Percentiles rank a stretch among this genome's conserved stretches.
phyloP scores from a whole-genome alignment of 768 basidiomycete species.

The Floccularia luteovirens region DNA sequence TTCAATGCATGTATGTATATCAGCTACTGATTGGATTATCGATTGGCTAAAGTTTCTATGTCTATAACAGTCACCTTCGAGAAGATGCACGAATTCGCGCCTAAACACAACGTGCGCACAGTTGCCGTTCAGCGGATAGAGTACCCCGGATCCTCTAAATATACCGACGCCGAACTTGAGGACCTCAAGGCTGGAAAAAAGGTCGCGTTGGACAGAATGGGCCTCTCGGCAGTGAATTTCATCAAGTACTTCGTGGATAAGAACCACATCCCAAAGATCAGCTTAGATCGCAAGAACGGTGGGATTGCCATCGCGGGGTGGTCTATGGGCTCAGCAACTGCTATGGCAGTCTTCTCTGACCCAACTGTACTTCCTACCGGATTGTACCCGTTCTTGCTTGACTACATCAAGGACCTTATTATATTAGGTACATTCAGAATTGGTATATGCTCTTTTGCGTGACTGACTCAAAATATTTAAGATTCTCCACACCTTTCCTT shows the following conservation, averaged over 20 bases:
- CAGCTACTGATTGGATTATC: slow-evolving; percentile 6
- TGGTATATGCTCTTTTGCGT: background rate
- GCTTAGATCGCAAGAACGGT: slow-evolving; percentile 16
- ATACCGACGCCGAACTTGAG: slow-evolving; percentile 21
- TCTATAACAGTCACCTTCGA: slow-evolving; percentile 9
- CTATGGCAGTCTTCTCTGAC: slow-evolving; percentile 20
- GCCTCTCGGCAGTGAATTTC: slow-evolving; percentile 17
- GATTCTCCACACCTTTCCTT: slow-evolving; percentile 23
- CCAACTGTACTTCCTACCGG: slow-evolving; percentile 12
- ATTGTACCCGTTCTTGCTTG: slow-evolving; percentile 15
- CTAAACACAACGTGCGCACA: slow-evolving; percentile 17
- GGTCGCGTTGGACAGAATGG: slow-evolving; percentile 18
- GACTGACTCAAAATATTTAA: slow-evolving; percentile 4
- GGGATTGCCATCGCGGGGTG: slow-evolving; percentile 30
- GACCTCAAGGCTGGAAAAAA: slow-evolving; percentile 10
- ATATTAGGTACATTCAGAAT: slow-evolving; percentile 23
- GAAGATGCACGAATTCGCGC: slow-evolving; percentile 13
- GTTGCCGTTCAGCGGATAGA: slow-evolving; percentile 22
- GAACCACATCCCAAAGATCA: slow-evolving; percentile 17
- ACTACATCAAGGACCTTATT: slow-evolving; percentile 21
- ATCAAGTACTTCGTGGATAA: slow-evolving; percentile 18
- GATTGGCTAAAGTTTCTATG: slow-evolving; percentile 4
- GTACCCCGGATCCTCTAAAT: slow-evolving; percentile 24
- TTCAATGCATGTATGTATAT: slow-evolving; percentile 19
- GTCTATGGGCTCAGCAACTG: slow-evolving; percentile 24